These are phyloP conservation scores for Gracilaria domingensis DNA, from an alignment of 23 red algal species.

Conservation along the genomic window DNA sequence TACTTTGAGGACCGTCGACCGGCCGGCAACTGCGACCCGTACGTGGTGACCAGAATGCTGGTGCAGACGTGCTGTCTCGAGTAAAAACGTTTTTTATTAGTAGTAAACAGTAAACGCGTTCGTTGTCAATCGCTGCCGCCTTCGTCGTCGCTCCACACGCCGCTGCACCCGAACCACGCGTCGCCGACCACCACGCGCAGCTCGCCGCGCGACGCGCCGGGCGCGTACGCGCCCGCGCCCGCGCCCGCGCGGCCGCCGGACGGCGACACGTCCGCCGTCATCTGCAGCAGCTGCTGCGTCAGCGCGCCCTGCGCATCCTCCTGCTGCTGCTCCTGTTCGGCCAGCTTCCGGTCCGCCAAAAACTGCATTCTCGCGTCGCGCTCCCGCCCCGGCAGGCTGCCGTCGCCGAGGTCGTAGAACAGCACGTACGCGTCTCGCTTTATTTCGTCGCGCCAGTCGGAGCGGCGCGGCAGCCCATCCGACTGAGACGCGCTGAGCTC, in stretches of 20 bases:
- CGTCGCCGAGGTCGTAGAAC: constrained; percentile 70
- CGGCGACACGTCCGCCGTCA: neutral
- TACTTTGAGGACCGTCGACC: constrained; percentile 99
- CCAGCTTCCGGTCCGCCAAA: constrained; percentile 14
- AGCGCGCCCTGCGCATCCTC: neutral
- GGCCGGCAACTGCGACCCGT: constrained; percentile 91
- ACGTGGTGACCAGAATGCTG: constrained; percentile 93
- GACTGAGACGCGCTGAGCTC: neutral
- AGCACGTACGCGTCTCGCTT: constrained; percentile 55
- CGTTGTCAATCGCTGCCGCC: neutral
- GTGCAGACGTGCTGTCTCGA: constrained; percentile 92
- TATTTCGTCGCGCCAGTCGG: constrained; percentile 56
- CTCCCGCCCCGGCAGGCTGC: neutral
- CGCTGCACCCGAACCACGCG: neutral
- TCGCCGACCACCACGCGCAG: neutral
- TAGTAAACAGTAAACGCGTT: neutral
- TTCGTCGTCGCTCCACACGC: neutral
- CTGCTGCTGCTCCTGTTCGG: constrained; percentile 12
- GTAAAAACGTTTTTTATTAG: neutral
- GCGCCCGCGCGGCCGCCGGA: no score
- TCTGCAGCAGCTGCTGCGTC: neutral
- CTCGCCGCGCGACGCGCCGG: no score
- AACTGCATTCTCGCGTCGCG: neutral
- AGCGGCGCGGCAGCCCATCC: neutral
- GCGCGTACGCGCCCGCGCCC: neutral